Evolutionary conservation across 2,329 filamentous ascomycete genomes (phyloP), one percentile per base, ranked within the genome.

Genomic region (Fusarium sp.): DNA sequence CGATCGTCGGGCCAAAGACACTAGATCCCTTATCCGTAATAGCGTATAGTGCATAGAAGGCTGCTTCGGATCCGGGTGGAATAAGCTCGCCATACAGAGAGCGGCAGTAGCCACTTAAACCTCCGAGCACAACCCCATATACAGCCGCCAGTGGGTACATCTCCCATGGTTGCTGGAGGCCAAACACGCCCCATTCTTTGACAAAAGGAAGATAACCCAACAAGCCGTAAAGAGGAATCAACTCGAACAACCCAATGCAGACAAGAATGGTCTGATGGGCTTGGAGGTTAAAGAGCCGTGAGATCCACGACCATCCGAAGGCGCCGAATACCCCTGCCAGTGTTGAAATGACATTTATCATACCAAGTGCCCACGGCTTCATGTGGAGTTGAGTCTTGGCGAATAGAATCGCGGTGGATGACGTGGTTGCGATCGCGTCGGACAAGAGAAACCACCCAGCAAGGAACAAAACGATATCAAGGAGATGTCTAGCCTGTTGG

Each of bases 1-100:
- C 96, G 78, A 99, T 95, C 1, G 94, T 92, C 1, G 96, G 96
- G 0, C 96, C 96, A 80, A 99, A 98, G 4, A 98, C 86, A 78
- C 93, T 97, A 26, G 93, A 96, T 2, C 95, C 95, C 81, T 99
- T 99, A 80, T 99, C 96, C 3, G 96, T 98, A 70, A 98, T 98
- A 38, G 96, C 96, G 78, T 98, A 99, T 3, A 99, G 85, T 0
- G 95, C 95, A 79, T 97, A 99, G 78, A 99, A 99, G 0, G 95
- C 95, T 1, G 96, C 95, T 81, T 99, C 96, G 33, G 92, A 97
- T 7, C 96, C 96, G 0, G 94, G 93, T 3, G 96, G 96, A 60
- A 99, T 97, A 61, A 99, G 86, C 80, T 98, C 95, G 41, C 94
- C 95, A 78, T 93, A 99, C 7, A 99, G 86, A 67, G 93, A 95